Base-by-base conservation (phyloP, 2,329 filamentous ascomycete genomes). In the Trichoderma citrinoviride region DNA sequence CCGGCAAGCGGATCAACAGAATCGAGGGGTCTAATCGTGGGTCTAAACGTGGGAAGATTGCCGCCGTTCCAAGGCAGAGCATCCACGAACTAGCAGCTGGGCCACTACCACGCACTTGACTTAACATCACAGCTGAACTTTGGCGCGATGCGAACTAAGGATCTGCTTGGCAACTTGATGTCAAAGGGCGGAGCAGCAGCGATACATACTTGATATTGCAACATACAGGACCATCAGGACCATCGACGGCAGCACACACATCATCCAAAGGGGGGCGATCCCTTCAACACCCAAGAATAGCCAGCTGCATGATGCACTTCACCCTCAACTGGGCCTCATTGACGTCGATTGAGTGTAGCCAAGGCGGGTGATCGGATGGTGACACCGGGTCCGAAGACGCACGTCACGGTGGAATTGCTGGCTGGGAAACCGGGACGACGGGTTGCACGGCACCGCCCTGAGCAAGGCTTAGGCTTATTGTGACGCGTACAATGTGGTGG, bases 401-500 rank as follows among this genome's bases (percentile, higher is more conserved):
- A 43, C 46, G 8, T 47, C 57, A 17, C 21, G 25, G 57, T 23
- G 17, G 49, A 37, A 50, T 37, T 44, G 23, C 33, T 37, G 44
- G 17, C 23, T 52, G 46, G 55, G 25, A 52, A 52, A 52, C 25
- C 49, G 49, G 49, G 25, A 52, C 27, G 25, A 52, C 49, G 49
- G 33, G 57, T 61, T 41, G 54, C 57, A 41, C 57, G 57, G 57
- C 44, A 60, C 52, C 12, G 23, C 47, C 23, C 5, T 52, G 14
- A 52, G 47, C 56, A 47, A 27, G 44, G 44, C 56, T 50, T 25
- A 37, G 17, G 29, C 44, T 27, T 60, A 52, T 25, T 10, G 33
- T 61, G 57, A 52, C 57, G 47, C 57, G 57, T 61, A 52, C n/a
- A 41, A 61, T 58, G 33, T 12, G 33, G n/a, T n/a, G n/a, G n/a